A percentile compares a stretch with the other conserved stretches of the same genome.
Evolutionary conservation across 164 flowering plant species (phyloP).

Genomic region (Kalanchoe fedtschenkoi): DNA sequence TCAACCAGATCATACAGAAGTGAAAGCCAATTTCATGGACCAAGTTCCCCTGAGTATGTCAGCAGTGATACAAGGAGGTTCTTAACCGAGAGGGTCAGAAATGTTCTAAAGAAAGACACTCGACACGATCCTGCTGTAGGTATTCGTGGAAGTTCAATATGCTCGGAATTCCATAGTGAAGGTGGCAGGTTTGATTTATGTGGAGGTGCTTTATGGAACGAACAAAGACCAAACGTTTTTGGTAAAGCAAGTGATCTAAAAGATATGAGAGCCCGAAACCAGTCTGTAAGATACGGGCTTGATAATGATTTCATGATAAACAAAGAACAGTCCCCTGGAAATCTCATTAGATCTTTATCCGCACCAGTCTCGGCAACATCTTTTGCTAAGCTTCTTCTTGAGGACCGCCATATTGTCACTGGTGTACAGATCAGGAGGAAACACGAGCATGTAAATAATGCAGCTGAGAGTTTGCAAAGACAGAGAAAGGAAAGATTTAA

Average conservation of each 20-base stretch:
- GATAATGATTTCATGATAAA: constrained; percentile 21
- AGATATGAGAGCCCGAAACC: constrained; percentile 31
- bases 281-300: constrained; percentile 50
- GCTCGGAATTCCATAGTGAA: constrained; percentile 21
- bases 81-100: constrained; percentile 64
- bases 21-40: constrained; percentile 42
- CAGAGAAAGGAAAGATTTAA: constrained; percentile 55
- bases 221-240: constrained; percentile 17
- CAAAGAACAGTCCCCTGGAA: constrained; percentile 60
- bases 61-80: constrained; percentile 55
- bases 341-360: constrained; percentile 75
- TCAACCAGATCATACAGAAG: constrained; percentile 69
- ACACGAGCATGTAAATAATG: constrained; percentile 52
- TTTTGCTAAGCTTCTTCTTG: constrained; percentile 86
- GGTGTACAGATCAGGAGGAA: constrained; percentile 85
- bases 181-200: constrained; percentile 17
- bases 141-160: constrained; percentile 23
- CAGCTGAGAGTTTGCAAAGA: constrained; percentile 30
- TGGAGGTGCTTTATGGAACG: constrained; percentile 14
- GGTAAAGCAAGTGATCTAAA: constrained; percentile 26
- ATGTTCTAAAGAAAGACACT: constrained; percentile 42
- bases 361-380: constrained; percentile 92
- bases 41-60: constrained; percentile 57
- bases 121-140: constrained; percentile 11
- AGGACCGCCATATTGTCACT: constrained; percentile 69